Conservation (phyloP, 805 yeast species). For the Zygoascus bituminiphila region DNA sequence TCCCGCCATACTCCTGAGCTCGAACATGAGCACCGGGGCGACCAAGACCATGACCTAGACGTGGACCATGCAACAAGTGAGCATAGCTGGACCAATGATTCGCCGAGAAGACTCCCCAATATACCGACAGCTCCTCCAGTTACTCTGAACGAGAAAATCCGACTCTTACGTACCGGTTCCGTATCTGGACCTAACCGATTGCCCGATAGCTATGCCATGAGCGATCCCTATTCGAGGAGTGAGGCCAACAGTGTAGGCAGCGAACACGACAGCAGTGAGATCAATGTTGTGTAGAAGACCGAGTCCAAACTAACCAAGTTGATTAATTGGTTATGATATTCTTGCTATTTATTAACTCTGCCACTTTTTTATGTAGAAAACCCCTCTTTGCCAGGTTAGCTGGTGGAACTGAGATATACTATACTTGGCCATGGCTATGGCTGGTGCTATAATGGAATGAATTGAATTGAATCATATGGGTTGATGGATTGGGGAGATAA, state of each 20-base stretch:
- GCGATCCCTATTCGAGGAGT: not conserved
- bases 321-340: no score
- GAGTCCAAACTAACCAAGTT: no score
- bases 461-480: no score
- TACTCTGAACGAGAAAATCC: conserved; percentile 20
- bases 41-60: not conserved
- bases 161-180: conserved; percentile 20
- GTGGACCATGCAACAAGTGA: not conserved
- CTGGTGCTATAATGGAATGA: no score
- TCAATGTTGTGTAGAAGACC: not conserved
- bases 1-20: not conserved
- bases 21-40: not conserved
- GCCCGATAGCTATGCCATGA: not conserved
- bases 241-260: not conserved
- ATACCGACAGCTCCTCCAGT: conserved; percentile 22
- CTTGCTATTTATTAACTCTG: no score
- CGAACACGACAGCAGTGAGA: not conserved
- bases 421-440: no score
- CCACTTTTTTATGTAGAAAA: no score
- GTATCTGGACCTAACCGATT: conserved; percentile 12
- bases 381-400: no score
- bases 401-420: no score
- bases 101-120: conserved; percentile 10
- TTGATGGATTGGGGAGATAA: no score
- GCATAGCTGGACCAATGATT: conserved; percentile 1